Percentiles rank a stretch among this genome's conserved stretches.
phyloP scores from a whole-genome alignment of 202 grass and related monocot genomes.

The Musa balbisiana region DNA sequence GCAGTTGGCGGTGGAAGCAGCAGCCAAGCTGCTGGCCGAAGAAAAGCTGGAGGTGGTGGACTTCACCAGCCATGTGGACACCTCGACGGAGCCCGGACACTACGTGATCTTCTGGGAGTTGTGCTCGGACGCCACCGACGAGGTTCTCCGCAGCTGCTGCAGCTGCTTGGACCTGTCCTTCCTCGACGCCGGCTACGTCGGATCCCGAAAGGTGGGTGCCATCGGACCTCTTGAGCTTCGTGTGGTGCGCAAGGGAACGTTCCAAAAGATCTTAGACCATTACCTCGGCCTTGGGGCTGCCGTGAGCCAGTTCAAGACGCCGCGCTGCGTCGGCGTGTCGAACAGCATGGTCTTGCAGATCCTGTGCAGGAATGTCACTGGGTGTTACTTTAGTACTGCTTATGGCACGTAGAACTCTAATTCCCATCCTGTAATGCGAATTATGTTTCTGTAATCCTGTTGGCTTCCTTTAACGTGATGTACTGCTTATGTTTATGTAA shows the following conservation, averaged over 20 bases:
- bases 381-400: constrained; percentile 63
- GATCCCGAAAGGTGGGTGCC: constrained; percentile 60
- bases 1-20: constrained; percentile 71
- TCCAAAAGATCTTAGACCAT: constrained; percentile 67
- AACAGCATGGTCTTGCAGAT: constrained; percentile 68
- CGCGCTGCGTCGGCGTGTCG: constrained; percentile 47
- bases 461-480: background rate
- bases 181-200: constrained; percentile 61
- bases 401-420: constrained; percentile 17
- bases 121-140: constrained; percentile 36
- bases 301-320: constrained; percentile 91
- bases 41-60: constrained; percentile 87
- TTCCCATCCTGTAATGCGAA: too few species aligned
- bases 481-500: too few species aligned
- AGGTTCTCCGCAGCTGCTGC: constrained; percentile 52
- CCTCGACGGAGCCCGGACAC: constrained; percentile 43
- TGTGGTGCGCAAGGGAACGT: constrained; percentile 63
- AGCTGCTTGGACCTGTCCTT: constrained; percentile 79
- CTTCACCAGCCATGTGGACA: constrained; percentile 79
- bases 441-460: background rate
- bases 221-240: constrained; percentile 83
- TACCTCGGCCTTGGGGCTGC: constrained; percentile 58
- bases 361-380: constrained; percentile 41
- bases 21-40: constrained; percentile 54
- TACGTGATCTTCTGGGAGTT: constrained; percentile 98